These are phyloP conservation scores for Russula sp. DNA, from an alignment of 768 basidiomycete species.

Conservation along the genomic window DNA sequence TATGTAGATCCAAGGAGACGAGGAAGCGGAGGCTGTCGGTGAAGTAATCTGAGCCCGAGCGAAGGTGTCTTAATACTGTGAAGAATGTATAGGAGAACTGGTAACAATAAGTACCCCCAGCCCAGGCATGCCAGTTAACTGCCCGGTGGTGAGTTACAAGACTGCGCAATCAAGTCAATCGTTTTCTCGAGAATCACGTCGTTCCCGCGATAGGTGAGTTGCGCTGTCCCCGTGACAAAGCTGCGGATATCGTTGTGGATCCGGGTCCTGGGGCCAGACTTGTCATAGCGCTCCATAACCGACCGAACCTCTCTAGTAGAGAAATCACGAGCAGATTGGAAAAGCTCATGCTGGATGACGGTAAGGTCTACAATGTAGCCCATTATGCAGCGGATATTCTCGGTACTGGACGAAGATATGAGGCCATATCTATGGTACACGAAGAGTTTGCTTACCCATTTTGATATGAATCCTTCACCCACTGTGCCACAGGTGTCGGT, in stretches of 20 bases:
- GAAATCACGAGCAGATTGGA: not conserved
- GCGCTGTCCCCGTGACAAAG: not conserved
- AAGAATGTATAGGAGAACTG: not conserved
- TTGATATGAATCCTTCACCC: not conserved
- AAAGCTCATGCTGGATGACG: not conserved
- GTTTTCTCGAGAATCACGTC: slow-evolving; percentile 11
- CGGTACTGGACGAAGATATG: not conserved
- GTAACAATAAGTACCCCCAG: not conserved
- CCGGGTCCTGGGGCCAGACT: not conserved
- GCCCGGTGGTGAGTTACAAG: not conserved
- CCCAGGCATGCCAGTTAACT: not conserved
- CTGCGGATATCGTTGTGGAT: slow-evolving; percentile 1
- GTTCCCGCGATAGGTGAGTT: not conserved
- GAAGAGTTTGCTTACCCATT: not conserved
- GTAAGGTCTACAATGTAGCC: slow-evolving; percentile 7
- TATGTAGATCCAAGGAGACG: too few species aligned
- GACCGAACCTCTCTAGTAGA: not conserved
- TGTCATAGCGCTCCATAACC: not conserved
- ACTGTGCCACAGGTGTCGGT: not conserved
- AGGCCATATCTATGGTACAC: not conserved
- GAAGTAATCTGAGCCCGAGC: not conserved
- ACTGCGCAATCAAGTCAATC: slow-evolving; percentile 8
- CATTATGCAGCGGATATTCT: slow-evolving; percentile 2
- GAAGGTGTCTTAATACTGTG: not conserved
- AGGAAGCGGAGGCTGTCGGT: too few species aligned